Percentiles rank a stretch among this genome's conserved stretches.
phyloP scores from a whole-genome alignment of 257 asterid genomes.

The Nicotiana benthamiana region DNA sequence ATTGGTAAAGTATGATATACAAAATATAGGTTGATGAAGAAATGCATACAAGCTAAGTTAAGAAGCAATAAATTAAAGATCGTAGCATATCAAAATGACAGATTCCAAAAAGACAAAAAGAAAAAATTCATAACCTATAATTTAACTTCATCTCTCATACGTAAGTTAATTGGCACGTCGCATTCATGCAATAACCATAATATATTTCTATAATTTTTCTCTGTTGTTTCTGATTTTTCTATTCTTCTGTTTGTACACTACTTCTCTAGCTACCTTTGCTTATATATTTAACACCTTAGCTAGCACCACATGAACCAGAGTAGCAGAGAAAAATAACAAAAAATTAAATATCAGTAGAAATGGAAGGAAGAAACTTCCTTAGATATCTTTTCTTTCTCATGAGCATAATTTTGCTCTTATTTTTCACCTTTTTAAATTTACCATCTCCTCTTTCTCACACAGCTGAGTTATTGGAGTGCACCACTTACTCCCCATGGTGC shows the following conservation, averaged over 20 bases:
- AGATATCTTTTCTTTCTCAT: slow-evolving; percentile 37
- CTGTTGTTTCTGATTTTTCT: too few species aligned
- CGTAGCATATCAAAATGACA: not conserved
- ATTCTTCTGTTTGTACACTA: not conserved
- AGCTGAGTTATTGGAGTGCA: slow-evolving; percentile 35
- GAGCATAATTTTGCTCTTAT: slow-evolving; percentile 32
- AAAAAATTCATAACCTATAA: too few species aligned
- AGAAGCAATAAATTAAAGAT: not conserved
- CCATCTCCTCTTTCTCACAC: slow-evolving; percentile 38
- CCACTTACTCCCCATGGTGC: slow-evolving; percentile 46
- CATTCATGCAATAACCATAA: too few species aligned
- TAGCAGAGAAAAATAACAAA: not conserved
- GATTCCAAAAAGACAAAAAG: too few species aligned
- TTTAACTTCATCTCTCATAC: too few species aligned
- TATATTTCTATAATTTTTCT: not conserved
- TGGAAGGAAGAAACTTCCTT: slow-evolving; percentile 47
- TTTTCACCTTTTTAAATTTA: slow-evolving; percentile 44
- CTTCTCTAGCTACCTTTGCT: not conserved
- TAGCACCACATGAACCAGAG: not conserved
- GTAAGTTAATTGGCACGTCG: too few species aligned
- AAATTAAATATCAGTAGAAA: not conserved
- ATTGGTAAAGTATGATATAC: too few species aligned
- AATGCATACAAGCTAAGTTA: too few species aligned
- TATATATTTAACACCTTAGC: not conserved
- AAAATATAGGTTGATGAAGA: too few species aligned